A percentile compares a stretch with the other conserved stretches of the same genome.
These are phyloP conservation scores for Boletus tomentosulus DNA, from an alignment of 768 basidiomycete genomes.

Conservation along the genomic window DNA sequence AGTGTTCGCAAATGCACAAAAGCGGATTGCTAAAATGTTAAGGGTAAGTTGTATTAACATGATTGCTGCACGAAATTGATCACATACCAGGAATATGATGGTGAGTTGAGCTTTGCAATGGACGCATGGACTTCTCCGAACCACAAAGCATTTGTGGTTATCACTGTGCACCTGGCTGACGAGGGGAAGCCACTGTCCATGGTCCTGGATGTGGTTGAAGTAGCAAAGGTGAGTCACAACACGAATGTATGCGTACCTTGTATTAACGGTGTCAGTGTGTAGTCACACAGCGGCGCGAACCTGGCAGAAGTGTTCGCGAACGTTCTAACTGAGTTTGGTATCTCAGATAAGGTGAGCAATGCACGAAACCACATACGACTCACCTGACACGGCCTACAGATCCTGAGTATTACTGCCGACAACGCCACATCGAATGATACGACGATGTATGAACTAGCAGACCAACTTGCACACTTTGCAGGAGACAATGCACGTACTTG, in stretches of 20 bases:
- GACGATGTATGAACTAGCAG: neutral
- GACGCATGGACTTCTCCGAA: neutral
- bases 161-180: neutral
- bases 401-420: constrained; percentile 1
- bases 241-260: neutral
- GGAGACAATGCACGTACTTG: neutral
- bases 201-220: constrained; percentile 31
- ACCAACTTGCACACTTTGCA: neutral
- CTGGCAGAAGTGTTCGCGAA: neutral
- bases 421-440: neutral
- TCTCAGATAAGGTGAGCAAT: constrained; percentile 1
- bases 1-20: constrained; percentile 20
- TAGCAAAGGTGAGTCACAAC: constrained; percentile 3
- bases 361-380: too few relatives aligned
- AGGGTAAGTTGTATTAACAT: constrained; percentile 7
- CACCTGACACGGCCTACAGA: neutral
- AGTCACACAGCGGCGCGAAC: neutral
- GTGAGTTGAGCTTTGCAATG: neutral
- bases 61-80: too few relatives aligned
- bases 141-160: neutral
- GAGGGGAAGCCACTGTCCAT: constrained; percentile 5
- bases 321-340: neutral
- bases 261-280: neutral
- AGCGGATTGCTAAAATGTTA: constrained; percentile 28
- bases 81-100: neutral